Evolutionary conservation across 352 stramenopile genomes (phyloP).

Genomic region (Phytopythium kandeliae): DNA sequence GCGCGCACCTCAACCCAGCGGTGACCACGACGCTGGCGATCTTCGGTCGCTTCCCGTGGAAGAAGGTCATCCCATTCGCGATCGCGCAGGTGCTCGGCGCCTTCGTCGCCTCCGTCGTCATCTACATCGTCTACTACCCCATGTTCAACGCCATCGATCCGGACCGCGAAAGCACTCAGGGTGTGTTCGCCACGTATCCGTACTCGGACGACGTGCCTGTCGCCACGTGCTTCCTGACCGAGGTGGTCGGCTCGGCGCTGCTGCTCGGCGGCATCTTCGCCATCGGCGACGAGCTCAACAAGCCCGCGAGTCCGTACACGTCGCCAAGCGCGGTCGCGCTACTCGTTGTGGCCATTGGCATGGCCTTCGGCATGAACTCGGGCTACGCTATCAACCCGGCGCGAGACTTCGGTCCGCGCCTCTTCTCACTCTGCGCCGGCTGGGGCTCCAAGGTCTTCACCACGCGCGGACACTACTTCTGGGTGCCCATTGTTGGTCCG

Average conservation of each 20-base stretch:
- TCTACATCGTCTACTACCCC: slow-evolving; percentile 50
- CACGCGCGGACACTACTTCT: slow-evolving; percentile 38
- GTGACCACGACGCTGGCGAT: slow-evolving; percentile 45
- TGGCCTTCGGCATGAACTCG: slow-evolving; percentile 61
- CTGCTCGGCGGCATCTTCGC: slow-evolving; percentile 49
- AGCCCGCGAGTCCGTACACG: slow-evolving; percentile 32
- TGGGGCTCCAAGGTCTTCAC: slow-evolving; percentile 33
- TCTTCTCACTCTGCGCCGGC: slow-evolving; percentile 32
- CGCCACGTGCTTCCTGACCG: slow-evolving; percentile 48
- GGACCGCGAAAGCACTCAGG: slow-evolving; percentile 22
- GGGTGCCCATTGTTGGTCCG: slow-evolving; percentile 37
- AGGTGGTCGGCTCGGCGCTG: slow-evolving; percentile 52
- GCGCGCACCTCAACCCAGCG: slow-evolving; percentile 52
- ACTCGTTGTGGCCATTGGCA: slow-evolving; percentile 46
- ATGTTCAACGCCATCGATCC: slow-evolving; percentile 41
- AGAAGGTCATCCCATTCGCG: slow-evolving; percentile 34
- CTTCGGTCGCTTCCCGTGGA: slow-evolving; percentile 41
- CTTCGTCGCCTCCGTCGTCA: slow-evolving; percentile 33
- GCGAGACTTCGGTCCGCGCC: slow-evolving; percentile 33
- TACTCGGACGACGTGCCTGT: slow-evolving; percentile 29
- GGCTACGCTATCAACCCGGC: slow-evolving; percentile 62
- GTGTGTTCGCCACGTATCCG: slow-evolving; percentile 51
- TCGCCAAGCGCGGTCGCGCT: slow-evolving; percentile 36
- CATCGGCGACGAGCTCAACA: slow-evolving; percentile 48
- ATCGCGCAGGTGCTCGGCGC: slow-evolving; percentile 35